A percentile compares a stretch with the other conserved stretches of the same genome.
Conservation (phyloP, 768 basidiomycete genomes). For the Pleurotus citrinopileatus region DNA sequence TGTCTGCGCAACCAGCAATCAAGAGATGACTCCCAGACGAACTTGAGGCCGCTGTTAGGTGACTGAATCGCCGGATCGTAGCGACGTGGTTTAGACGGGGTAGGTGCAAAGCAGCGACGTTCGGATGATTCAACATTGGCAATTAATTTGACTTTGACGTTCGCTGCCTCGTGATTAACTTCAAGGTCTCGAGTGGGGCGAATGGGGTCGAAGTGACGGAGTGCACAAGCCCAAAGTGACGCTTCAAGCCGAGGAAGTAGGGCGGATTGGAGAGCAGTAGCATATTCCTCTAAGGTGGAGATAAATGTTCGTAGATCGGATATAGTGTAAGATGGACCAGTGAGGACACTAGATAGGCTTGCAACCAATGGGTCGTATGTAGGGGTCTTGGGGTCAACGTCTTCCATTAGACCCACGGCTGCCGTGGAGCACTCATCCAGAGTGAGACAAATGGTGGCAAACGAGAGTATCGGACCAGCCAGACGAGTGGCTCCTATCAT, state of each 20-base stretch:
- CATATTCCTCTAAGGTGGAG: conserved; percentile 21
- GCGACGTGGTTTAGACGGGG: conserved; percentile 10
- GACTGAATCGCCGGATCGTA: background rate
- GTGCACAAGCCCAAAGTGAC: conserved; percentile 50
- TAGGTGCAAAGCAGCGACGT: conserved; percentile 37
- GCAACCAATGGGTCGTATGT: conserved; percentile 28
- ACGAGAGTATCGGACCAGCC: background rate
- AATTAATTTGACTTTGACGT: conserved; percentile 38
- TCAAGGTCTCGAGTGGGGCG: conserved; percentile 16
- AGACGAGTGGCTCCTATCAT: background rate
- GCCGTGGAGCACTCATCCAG: background rate
- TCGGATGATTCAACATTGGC: conserved; percentile 51
- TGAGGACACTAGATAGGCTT: conserved; percentile 16
- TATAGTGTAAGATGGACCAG: conserved; percentile 7
- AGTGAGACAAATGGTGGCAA: background rate
- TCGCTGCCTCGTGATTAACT: conserved; percentile 21
- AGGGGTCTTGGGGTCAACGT: conserved; percentile 14
- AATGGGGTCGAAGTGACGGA: conserved; percentile 39
- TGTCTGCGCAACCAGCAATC: conserved; percentile 39
- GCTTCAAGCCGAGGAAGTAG: conserved; percentile 42
- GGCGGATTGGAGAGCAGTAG: conserved; percentile 27
- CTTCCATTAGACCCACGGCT: background rate
- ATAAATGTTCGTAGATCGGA: conserved; percentile 11
- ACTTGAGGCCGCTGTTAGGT: conserved; percentile 27
- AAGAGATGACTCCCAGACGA: conserved; percentile 44